phyloP scores from a whole-genome alignment of 768 basidiomycete genomes.

The Leccinellum albellum region DNA sequence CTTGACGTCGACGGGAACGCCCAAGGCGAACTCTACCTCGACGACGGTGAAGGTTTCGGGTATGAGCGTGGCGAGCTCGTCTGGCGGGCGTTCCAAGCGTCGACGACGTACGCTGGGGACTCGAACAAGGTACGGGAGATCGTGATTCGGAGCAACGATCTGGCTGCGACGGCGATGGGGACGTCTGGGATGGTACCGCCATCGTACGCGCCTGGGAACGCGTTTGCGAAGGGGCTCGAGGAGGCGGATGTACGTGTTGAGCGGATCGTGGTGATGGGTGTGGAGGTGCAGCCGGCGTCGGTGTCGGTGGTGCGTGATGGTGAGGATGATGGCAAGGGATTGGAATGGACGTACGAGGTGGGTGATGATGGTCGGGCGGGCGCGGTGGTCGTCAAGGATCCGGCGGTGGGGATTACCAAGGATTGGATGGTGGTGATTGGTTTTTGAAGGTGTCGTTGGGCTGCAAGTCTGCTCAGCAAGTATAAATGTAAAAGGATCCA shows the following conservation, averaged over 20 bases:
- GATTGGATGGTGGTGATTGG: constrained; percentile 60
- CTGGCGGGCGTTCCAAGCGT: constrained; percentile 74
- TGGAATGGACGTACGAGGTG: constrained; percentile 66
- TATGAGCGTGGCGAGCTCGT: constrained; percentile 76
- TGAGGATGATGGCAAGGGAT: constrained; percentile 27
- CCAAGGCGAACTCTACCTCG: constrained; percentile 85
- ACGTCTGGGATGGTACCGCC: constrained; percentile 39
- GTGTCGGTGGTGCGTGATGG: constrained; percentile 49
- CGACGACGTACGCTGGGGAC: constrained; percentile 31
- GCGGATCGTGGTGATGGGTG: constrained; percentile 74
- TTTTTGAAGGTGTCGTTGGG: constrained; percentile 9
- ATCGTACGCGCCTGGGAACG: constrained; percentile 55
- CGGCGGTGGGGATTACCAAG: constrained; percentile 49
- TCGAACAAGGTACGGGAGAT: constrained; percentile 35
- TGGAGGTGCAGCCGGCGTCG: constrained; percentile 55
- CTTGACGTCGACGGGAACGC: constrained; percentile 59
- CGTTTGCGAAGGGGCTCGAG: constrained; percentile 61
- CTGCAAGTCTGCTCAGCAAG: background rate
- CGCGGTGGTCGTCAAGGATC: constrained; percentile 73
- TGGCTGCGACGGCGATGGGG: constrained; percentile 57
- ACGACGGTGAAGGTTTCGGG: constrained; percentile 84
- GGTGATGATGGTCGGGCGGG: constrained; percentile 62
- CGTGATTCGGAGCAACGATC: constrained; percentile 48
- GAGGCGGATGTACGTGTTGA: constrained; percentile 66
- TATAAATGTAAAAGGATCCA: background rate